Evolutionary conservation across 2,329 filamentous ascomycete species (phyloP).

Genomic region (Aspergillus novofumigatus): DNA sequence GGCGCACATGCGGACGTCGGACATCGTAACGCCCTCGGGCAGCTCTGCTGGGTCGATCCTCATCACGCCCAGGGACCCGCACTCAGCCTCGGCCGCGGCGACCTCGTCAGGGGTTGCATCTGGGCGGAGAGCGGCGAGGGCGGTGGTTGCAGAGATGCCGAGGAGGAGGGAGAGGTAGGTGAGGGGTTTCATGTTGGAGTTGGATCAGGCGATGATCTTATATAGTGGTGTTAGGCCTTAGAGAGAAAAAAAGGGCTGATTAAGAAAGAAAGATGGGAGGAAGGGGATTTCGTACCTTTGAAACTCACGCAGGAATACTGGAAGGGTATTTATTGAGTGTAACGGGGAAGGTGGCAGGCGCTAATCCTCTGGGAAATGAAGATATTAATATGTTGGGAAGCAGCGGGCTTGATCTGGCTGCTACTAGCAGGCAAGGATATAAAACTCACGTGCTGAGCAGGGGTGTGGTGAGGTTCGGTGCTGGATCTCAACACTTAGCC

Average conservation of each 20-base stretch:
- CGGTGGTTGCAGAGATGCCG: constrained; percentile 16
- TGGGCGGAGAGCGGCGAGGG: constrained; percentile 15
- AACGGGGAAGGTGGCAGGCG: constrained; percentile 5
- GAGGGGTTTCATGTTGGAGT: constrained; percentile 18
- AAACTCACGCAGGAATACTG: constrained; percentile 10
- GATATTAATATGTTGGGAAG: constrained; percentile 6
- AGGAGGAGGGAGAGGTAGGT: constrained; percentile 17
- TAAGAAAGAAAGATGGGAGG: constrained; percentile 9
- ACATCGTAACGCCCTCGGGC: constrained; percentile 10
- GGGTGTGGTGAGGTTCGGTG: constrained; percentile 1
- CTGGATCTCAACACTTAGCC: constrained; percentile 5
- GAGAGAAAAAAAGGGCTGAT: constrained; percentile 3
- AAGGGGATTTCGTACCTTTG: constrained; percentile 9
- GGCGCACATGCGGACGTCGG: constrained; percentile 16
- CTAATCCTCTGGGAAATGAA: constrained; percentile 5
- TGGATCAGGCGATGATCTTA: constrained; percentile 5
- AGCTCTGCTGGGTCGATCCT: constrained; percentile 14
- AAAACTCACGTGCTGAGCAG: not conserved
- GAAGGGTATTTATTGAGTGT: constrained; percentile 5
- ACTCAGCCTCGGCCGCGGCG: constrained; percentile 14
- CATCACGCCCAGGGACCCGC: constrained; percentile 15
- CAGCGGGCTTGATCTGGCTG: constrained; percentile 6
- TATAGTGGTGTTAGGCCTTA: constrained; percentile 9
- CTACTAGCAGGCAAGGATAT: constrained; percentile 5
- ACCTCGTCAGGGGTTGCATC: constrained; percentile 15